Evolutionary conservation across 495 filamentous ascomycete species (phyloP), one percentile per base, ranked within the genome.

Genomic region (Annulohypoxylon stygium): DNA sequence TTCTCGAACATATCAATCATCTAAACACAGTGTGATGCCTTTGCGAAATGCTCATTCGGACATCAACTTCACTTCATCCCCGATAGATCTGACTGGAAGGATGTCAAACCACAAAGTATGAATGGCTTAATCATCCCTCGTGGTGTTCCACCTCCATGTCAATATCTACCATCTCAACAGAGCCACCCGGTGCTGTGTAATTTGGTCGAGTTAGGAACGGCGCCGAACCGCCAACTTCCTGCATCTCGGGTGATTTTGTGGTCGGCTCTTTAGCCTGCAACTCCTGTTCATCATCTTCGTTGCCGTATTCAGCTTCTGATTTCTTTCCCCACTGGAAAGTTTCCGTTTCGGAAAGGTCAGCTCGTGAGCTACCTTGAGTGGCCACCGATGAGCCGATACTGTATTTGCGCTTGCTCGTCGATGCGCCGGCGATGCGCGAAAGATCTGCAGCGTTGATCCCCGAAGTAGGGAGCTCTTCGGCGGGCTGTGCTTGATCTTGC

Each of bases 201-300:
- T 26, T 64, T 4, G 69, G 37, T 11, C 70, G 75, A 16, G 50
- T 47, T 6, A 79, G 41, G 33, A 79, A 79, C 3, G 72, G 70
- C 10, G 54, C 65, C 6, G 67, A 25, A 1, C 67, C 67, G 12
- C 75, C 70, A 18, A 36, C 57, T 62, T 84, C 81, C 61, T 76
- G 78, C 82, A 84, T 84, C 73, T 84, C 82, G 7, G 70, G 79
- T 6, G 55, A 60, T 41, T 76, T 81, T 0, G 60, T 50, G 5
- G 53, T 18, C n/a, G 37, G 26, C 2, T 39, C 33, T 33, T n/a
- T 37, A 6, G 51, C 7, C 25, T 18, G 14, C 7, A 69, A 48
- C n/a, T 14, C 39, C 39, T 63, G 37, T 57, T 60, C 57, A 41
- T 73, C 65, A 30, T 71, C 41, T 39, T 48, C 61, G 36, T 26